These are phyloP conservation scores for Exophiala oligosperma DNA, from an alignment of 2,329 filamentous ascomycete genomes.

Conservation along the genomic window DNA sequence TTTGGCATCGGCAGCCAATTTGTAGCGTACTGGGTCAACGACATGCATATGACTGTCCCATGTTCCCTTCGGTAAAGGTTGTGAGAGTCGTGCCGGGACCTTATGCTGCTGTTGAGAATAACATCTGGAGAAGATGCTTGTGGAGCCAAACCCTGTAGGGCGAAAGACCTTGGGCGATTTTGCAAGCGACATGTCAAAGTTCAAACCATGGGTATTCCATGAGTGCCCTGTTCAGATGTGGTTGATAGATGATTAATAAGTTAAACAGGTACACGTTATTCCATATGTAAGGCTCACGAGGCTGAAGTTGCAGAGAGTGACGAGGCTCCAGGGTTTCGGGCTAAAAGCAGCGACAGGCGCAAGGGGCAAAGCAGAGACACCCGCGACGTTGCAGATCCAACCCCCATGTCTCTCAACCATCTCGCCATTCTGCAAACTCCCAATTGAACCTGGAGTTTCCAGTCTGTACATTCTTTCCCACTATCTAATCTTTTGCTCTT, in stretches of 20 bases:
- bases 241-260: no score
- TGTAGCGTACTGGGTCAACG: slow-evolving; percentile 54
- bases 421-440: neutral
- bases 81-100: slow-evolving; percentile 9
- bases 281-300: no score
- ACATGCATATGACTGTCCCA: slow-evolving; percentile 68
- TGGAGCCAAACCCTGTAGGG: neutral
- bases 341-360: neutral
- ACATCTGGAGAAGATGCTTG: neutral
- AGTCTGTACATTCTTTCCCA: neutral
- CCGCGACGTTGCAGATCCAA: neutral
- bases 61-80: slow-evolving; percentile 41
- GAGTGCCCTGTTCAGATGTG: no score
- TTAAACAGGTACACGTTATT: no score
- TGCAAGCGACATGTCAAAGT: neutral
- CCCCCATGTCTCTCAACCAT: neutral
- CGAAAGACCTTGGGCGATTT: neutral
- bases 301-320: no score
- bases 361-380: neutral
- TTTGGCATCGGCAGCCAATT: slow-evolving; percentile 48
- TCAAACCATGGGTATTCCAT: no score
- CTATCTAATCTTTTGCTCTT: no score
- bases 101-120: neutral
- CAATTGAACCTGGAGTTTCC: no score
- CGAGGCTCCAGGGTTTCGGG: no score